Conservation (phyloP, 345 rosid genomes). For the Corchorus olitorius region DNA sequence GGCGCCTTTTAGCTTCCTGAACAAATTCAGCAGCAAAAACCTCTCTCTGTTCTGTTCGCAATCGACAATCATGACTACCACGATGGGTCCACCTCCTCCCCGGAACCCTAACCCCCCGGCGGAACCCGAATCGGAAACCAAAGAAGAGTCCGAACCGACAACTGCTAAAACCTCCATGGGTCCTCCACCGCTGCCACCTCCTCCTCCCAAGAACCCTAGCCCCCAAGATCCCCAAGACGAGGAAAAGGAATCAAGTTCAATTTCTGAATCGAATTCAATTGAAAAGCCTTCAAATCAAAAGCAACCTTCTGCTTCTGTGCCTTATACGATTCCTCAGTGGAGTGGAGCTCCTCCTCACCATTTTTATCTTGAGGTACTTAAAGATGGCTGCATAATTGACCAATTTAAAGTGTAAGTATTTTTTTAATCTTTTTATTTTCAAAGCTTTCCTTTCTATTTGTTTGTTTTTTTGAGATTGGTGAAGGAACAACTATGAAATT, state of each 20-base stretch:
- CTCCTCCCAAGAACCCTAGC: conserved; percentile 34
- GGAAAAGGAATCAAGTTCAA: conserved; percentile 2
- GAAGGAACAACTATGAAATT: not conserved
- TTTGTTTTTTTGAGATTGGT: not conserved
- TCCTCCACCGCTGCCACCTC: conserved; percentile 34
- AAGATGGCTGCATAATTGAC: conserved; percentile 77
- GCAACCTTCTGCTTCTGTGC: conserved; percentile 51
- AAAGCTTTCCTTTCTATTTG: not conserved
- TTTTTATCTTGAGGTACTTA: conserved; percentile 76
- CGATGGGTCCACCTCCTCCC: conserved; percentile 66
- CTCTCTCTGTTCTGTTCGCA: conserved; percentile 1
- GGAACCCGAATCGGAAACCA: conserved; percentile 9
- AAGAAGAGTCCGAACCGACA: conserved; percentile 18
- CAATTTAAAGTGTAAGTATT: conserved; percentile 54
- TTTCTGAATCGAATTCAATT: conserved; percentile 19
- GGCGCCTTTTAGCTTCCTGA: not conserved
- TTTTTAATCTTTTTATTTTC: not conserved
- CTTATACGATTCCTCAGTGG: conserved; percentile 89
- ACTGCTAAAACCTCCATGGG: conserved; percentile 30
- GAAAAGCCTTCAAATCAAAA: conserved; percentile 22
- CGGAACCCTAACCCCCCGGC: conserved; percentile 34
- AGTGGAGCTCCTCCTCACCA: conserved; percentile 71
- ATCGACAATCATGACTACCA: conserved; percentile 24
- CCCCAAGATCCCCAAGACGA: conserved; percentile 2
- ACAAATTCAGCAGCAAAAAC: not conserved